Evolutionary conservation across 2,329 filamentous ascomycete species (phyloP).

Genomic region (Piedraia hortae): DNA sequence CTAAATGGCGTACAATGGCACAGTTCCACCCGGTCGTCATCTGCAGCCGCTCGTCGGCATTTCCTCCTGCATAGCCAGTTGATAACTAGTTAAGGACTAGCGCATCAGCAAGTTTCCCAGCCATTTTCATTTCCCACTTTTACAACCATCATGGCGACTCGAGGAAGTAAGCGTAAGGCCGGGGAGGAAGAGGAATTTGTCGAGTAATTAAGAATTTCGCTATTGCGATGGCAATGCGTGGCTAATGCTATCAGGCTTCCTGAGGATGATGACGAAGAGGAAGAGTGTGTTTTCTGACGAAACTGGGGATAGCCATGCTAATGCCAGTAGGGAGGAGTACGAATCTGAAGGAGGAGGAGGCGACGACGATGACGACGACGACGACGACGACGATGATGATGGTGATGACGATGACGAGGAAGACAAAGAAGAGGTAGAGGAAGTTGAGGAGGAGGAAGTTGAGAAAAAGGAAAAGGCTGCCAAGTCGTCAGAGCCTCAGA

Average conservation of each 20-base stretch:
- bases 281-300: constrained; percentile 2
- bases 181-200: constrained; percentile 2
- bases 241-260: constrained; percentile 1
- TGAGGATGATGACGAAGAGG: constrained; percentile 1
- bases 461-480: constrained; percentile 1
- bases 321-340: constrained; percentile 1
- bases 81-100: too few relatives aligned
- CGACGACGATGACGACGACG: constrained; percentile 3
- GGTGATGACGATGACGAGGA: constrained; percentile 4
- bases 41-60: too few relatives aligned
- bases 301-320: constrained; percentile 1
- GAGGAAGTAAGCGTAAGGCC: constrained; percentile 2
- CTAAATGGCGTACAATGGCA: too few relatives aligned
- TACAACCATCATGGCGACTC: constrained; percentile 2
- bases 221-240: too few relatives aligned
- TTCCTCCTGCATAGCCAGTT: too few relatives aligned
- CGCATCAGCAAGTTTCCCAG: too few relatives aligned
- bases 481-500: too few relatives aligned
- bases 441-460: neutral
- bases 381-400: constrained; percentile 3
- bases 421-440: too few relatives aligned
- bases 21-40: too few relatives aligned
- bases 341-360: constrained; percentile 1
- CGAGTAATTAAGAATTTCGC: too few relatives aligned
- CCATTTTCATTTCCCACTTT: too few relatives aligned